Percentiles rank a stretch among this genome's conserved stretches.
Evolutionary conservation across 129 eudicot genomes (phyloP).

Genomic region (carrot (Daucus carota)): DNA sequence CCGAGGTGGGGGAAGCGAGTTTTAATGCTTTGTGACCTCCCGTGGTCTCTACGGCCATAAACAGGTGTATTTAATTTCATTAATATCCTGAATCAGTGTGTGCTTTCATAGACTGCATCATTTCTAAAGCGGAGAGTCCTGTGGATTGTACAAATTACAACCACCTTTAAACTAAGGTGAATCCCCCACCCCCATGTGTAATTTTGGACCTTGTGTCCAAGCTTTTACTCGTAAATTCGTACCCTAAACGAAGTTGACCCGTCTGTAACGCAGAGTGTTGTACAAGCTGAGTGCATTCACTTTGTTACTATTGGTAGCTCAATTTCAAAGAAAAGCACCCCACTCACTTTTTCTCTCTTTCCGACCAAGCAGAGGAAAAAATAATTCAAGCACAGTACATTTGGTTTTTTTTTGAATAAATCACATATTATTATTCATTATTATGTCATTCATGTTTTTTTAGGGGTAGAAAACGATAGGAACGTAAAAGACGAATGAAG

Average conservation of each 20-base stretch:
- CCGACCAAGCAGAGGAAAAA: too few species aligned
- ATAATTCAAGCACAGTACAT: too few species aligned
- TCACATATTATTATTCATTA: too few species aligned
- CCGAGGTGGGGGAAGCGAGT: background rate
- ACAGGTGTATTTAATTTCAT: background rate
- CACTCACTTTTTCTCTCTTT: too few species aligned
- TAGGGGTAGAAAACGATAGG: too few species aligned
- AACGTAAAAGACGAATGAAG: background rate
- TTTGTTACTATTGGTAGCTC: too few species aligned
- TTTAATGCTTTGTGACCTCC: background rate
- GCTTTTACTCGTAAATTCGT: background rate
- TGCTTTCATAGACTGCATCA: too few species aligned
- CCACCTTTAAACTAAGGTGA: background rate
- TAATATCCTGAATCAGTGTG: too few species aligned
- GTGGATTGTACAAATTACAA: background rate
- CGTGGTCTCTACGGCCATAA: conserved; percentile 9
- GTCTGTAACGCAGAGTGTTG: background rate
- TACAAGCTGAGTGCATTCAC: background rate
- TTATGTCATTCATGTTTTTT: too few species aligned
- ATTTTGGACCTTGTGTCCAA: background rate
- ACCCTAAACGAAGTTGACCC: background rate
- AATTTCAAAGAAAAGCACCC: too few species aligned
- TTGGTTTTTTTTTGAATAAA: too few species aligned
- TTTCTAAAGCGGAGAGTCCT: background rate
- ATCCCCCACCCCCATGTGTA: background rate